Evolutionary conservation across 2,329 filamentous ascomycete genomes (phyloP).

Genomic region (Pyricularia sp.): DNA sequence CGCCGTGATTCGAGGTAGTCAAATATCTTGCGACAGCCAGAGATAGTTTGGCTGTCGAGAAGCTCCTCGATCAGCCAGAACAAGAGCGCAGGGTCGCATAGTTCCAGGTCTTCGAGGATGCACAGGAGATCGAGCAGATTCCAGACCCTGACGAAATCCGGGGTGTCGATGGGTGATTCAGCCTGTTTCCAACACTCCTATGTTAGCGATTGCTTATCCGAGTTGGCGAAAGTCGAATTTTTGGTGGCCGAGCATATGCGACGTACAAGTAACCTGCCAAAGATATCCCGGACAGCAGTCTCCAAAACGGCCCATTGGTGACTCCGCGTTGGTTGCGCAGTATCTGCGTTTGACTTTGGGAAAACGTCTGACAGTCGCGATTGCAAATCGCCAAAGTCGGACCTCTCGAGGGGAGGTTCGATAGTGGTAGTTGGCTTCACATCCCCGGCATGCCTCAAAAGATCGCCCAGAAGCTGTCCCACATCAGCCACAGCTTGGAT

Average conservation of each 20-base stretch:
- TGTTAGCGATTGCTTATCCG: not conserved
- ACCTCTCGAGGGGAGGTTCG: slow-evolving; percentile 67
- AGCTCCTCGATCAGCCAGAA: slow-evolving; percentile 93
- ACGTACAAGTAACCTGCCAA: slow-evolving; percentile 70
- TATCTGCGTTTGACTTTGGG: slow-evolving; percentile 12
- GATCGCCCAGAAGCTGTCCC: slow-evolving; percentile 40
- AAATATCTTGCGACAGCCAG: slow-evolving; percentile 84
- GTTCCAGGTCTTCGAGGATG: slow-evolving; percentile 73
- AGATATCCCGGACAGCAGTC: slow-evolving; percentile 70
- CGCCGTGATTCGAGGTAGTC: slow-evolving; percentile 91
- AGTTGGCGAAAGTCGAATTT: not conserved
- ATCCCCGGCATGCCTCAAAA: slow-evolving; percentile 48
- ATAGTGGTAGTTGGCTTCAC: slow-evolving; percentile 51
- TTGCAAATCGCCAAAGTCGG: slow-evolving; percentile 47
- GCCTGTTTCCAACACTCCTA: slow-evolving; percentile 39
- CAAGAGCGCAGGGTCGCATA: slow-evolving; percentile 68
- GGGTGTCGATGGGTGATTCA: slow-evolving; percentile 64
- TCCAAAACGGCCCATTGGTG: slow-evolving; percentile 67
- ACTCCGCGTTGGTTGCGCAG: slow-evolving; percentile 20
- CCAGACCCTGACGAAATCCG: slow-evolving; percentile 78
- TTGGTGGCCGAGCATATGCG: not conserved
- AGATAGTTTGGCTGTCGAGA: slow-evolving; percentile 89
- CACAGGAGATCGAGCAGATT: slow-evolving; percentile 89
- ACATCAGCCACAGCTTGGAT: slow-evolving; percentile 46
- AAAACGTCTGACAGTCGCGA: slow-evolving; percentile 32